Evolutionary conservation across 2,329 filamentous ascomycete species (phyloP).

Genomic region (Dactylellina parvicollis): DNA sequence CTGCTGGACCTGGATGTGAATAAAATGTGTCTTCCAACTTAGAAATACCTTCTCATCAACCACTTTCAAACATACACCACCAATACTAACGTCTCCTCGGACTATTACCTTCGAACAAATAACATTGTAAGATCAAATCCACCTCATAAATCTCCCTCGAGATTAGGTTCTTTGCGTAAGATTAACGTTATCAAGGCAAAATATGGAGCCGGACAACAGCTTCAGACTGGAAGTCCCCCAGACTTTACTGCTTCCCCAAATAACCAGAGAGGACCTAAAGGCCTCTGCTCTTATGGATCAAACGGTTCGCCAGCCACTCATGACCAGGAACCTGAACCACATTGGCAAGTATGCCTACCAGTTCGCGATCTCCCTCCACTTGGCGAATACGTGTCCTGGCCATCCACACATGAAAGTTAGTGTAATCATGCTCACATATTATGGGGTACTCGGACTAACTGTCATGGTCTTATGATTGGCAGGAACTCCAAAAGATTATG

Average conservation of each 20-base stretch:
- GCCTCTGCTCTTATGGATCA: conserved; percentile 32
- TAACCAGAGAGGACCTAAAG: conserved; percentile 21
- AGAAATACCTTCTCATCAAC: too few species aligned
- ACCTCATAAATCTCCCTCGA: too few species aligned
- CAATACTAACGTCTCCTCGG: too few species aligned
- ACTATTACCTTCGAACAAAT: too few species aligned
- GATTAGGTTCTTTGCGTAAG: too few species aligned
- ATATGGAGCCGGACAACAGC: background rate
- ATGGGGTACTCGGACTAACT: too few species aligned
- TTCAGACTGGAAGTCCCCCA: background rate
- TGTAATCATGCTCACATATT: background rate
- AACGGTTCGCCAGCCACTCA: conserved; percentile 10
- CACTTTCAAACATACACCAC: too few species aligned
- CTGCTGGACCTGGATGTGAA: too few species aligned
- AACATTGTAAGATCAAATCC: too few species aligned
- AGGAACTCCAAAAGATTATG: conserved; percentile 14
- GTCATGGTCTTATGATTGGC: background rate
- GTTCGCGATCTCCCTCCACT: conserved; percentile 6
- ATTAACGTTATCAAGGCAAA: too few species aligned
- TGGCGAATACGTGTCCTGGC: background rate
- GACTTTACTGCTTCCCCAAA: conserved; percentile 8
- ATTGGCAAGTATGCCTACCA: conserved; percentile 28
- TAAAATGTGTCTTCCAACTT: too few species aligned
- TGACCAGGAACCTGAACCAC: conserved; percentile 15
- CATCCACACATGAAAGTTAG: background rate